Percentiles rank a stretch among this genome's conserved stretches.
Conservation (phyloP, 2,329 filamentous ascomycete species). For the Alternaria incomplexa region DNA sequence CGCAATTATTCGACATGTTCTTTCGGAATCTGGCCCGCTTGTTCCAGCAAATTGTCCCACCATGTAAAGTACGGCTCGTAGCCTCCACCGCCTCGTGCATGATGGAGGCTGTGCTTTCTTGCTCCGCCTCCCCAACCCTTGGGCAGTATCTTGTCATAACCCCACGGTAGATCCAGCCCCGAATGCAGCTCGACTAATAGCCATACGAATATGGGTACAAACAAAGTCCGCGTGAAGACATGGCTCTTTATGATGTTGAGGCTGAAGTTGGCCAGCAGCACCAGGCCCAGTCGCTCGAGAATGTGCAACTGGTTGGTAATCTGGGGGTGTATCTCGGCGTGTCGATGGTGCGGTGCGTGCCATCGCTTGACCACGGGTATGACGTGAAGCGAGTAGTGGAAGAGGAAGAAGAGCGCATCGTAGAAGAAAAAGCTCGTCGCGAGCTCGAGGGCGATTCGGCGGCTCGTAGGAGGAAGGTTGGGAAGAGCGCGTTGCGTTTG, state of each 20-base stretch:
- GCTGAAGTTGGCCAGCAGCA: not conserved
- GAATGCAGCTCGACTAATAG: not conserved
- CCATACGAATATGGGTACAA: not conserved
- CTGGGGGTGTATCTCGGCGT: constrained; percentile 1
- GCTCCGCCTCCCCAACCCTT: not conserved
- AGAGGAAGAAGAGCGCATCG: not conserved
- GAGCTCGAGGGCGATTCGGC: not conserved
- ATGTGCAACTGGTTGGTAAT: not conserved
- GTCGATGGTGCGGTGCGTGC: not conserved
- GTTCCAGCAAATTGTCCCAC: not conserved
- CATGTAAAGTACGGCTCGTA: not conserved
- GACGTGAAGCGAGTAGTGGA: not conserved
- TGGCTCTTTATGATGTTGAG: not conserved
- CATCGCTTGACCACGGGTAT: not conserved
- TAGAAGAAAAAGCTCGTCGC: not conserved
- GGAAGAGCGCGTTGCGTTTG: not conserved
- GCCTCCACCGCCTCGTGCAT: not conserved
- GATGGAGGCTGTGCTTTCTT: not conserved
- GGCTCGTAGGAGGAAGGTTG: not conserved
- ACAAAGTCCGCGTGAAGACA: not conserved
- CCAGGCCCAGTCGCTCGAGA: not conserved
- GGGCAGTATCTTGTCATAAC: not conserved
- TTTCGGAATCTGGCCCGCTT: not conserved
- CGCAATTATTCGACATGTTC: not conserved
- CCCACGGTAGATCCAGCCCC: not conserved